These are phyloP conservation scores for Podaxis sp. DNA, from an alignment of 768 basidiomycete species.

Conservation along the genomic window DNA sequence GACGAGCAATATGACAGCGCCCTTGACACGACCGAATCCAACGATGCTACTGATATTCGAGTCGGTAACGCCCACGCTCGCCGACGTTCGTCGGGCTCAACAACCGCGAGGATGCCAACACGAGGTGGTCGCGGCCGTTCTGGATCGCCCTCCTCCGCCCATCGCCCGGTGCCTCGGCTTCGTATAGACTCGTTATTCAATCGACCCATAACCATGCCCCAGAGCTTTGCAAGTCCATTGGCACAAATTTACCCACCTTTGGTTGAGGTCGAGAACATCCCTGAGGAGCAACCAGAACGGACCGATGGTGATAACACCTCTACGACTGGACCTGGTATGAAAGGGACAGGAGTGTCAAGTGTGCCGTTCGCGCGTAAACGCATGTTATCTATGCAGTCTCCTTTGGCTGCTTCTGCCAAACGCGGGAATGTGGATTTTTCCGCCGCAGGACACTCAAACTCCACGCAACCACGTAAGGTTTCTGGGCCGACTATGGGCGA, in stretches of 20 bases:
- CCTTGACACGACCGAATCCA: conserved; percentile 47
- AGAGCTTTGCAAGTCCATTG: conserved; percentile 56
- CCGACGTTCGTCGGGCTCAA: not conserved
- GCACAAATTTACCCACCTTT: conserved; percentile 76
- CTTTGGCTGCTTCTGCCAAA: not conserved
- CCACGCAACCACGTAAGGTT: not conserved
- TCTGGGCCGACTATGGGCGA: conserved; percentile 10
- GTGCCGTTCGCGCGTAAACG: conserved; percentile 1
- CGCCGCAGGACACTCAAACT: not conserved
- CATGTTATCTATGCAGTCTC: conserved; percentile 29
- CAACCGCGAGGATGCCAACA: not conserved
- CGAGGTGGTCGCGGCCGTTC: not conserved
- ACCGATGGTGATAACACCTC: not conserved
- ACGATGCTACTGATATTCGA: conserved; percentile 20
- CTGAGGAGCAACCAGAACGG: not conserved
- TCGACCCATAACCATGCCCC: conserved; percentile 30
- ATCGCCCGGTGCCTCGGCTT: conserved; percentile 30
- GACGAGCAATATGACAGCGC: conserved; percentile 67
- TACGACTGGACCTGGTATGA: not conserved
- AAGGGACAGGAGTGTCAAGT: not conserved
- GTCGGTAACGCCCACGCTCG: conserved; percentile 18
- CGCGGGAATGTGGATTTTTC: not conserved
- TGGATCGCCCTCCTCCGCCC: conserved; percentile 19
- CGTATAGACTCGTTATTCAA: conserved; percentile 46
- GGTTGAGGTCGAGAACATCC: conserved; percentile 47